Base-by-base conservation (phyloP, 345 rosid genomes). In the Arabidopsis thaliana region DNA sequence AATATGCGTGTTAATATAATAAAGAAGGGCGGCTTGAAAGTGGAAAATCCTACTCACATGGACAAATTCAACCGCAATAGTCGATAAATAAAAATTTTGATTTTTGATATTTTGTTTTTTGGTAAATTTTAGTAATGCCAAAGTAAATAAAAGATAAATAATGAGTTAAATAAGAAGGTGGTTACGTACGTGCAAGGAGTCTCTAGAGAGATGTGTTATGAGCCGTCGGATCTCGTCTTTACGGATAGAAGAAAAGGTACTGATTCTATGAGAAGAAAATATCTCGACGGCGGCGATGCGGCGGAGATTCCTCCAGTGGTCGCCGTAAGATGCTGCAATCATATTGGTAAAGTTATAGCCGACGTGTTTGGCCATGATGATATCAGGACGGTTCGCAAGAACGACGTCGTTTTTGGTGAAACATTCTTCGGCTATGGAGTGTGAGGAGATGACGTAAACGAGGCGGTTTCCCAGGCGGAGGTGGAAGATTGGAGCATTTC, bases 221-320 rank as follows among this genome's bases (percentile, higher is more conserved):
- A 84, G 74, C 52, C 72, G 78, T 36, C 36, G 64, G 70, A 84
- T 73, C 77, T 86, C 90, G 10, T 87, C 83, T 49, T 67, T 58
- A 41, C 88, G 72, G 34, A 79, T 62, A 25, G 65, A 25, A 8
- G 22, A 3, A 25, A 82, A 81, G 9, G 0, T 25, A 42, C 64
- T 79, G 5, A 84, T 80, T 28, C 85, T 79, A 45, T 52, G 67
- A 0, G 81, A 22, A 0, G 88, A 82, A 67, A 88, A 79, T 60
- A 88, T 71, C 44, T 84, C 85, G 1, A 78, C 30, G 32, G 83
- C 62, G 34, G 82, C 63, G 32, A 84, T 77, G 60, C 86, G 84
- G 49, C 89, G 87, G 6, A 83, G 87, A 74, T 88, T 88, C 62
- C 89, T 83, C 92, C 92, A 86, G 44, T 82, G 84, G 57, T 83